Conservation (phyloP, 441 rosid species). For the Arabidopsis hybrid region DNA sequence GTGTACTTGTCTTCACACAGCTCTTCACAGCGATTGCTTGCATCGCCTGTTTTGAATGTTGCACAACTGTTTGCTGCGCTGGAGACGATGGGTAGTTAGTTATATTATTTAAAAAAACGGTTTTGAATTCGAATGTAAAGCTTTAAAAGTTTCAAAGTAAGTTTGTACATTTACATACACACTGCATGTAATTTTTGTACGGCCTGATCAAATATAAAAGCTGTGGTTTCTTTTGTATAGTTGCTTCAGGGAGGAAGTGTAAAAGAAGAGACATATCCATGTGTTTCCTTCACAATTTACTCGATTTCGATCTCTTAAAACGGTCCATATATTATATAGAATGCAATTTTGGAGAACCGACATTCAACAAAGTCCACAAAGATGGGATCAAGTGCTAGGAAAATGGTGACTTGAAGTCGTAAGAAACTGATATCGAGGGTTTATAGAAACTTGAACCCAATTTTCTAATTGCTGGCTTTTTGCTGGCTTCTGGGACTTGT, state of each 20-base stretch:
- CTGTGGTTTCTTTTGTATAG: constrained; percentile 3
- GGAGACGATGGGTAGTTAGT: constrained; percentile 54
- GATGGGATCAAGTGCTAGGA: constrained; percentile 42
- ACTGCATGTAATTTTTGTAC: constrained; percentile 25
- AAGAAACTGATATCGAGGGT: constrained; percentile 34
- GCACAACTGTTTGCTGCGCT: constrained; percentile 70
- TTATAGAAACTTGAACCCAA: constrained; percentile 43
- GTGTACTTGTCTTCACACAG: constrained; percentile 66
- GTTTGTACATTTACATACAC: constrained; percentile 36
- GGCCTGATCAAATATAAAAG: constrained; percentile 37
- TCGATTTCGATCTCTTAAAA: constrained; percentile 20
- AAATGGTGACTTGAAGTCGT: constrained; percentile 49
- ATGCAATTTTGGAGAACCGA: constrained; percentile 19
- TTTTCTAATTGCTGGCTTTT: constrained; percentile 17
- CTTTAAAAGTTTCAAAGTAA: constrained; percentile 23
- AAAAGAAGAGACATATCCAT: constrained; percentile 37
- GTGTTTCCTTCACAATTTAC: constrained; percentile 26
- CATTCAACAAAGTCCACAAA: constrained; percentile 34
- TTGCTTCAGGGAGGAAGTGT: constrained; percentile 30
- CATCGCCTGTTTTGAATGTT: constrained; percentile 87
- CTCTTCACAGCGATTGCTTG: constrained; percentile 73
- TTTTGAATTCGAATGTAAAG: constrained; percentile 35
- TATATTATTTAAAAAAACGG: not conserved
- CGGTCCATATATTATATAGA: constrained; percentile 22
- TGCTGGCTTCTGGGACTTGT: constrained; percentile 16